phyloP scores from a whole-genome alignment of 257 asterid species.

The Fraxinus cuspidata region DNA sequence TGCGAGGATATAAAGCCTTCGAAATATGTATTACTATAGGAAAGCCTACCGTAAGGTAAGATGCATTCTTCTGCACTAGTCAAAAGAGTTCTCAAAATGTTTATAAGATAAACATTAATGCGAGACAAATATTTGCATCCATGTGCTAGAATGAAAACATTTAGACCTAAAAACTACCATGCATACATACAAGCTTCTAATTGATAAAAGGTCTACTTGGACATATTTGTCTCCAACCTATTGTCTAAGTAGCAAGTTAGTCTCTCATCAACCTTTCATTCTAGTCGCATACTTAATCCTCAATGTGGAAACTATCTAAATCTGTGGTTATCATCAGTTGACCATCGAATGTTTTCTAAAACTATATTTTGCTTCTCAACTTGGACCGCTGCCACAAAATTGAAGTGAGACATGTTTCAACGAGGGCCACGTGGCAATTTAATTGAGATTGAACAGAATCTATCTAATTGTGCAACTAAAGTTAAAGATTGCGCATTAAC shows the following conservation, averaged over 20 bases:
- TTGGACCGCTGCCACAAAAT: not conserved
- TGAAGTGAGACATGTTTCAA: not conserved
- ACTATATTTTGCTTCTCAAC: not conserved
- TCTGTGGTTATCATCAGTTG: too few relatives aligned
- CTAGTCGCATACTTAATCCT: not conserved
- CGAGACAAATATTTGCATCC: not conserved
- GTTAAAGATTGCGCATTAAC: not conserved
- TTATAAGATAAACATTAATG: too few relatives aligned
- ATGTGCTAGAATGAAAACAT: not conserved
- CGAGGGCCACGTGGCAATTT: not conserved
- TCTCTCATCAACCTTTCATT: not conserved
- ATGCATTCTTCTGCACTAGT: not conserved
- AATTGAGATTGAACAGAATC: not conserved
- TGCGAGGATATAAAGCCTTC: not conserved
- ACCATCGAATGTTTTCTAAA: too few relatives aligned
- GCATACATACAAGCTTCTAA: slow-evolving; percentile 6
- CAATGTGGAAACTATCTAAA: not conserved
- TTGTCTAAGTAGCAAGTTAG: not conserved
- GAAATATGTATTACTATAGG: not conserved
- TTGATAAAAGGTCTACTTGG: not conserved
- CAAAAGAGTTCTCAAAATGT: not conserved
- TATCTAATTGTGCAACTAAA: not conserved
- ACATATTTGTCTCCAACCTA: not conserved
- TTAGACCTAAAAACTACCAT: not conserved
- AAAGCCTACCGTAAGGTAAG: not conserved